Base-by-base conservation (phyloP, 1,284 basidiomycete species). In the Trichosporon coremiiforme region DNA sequence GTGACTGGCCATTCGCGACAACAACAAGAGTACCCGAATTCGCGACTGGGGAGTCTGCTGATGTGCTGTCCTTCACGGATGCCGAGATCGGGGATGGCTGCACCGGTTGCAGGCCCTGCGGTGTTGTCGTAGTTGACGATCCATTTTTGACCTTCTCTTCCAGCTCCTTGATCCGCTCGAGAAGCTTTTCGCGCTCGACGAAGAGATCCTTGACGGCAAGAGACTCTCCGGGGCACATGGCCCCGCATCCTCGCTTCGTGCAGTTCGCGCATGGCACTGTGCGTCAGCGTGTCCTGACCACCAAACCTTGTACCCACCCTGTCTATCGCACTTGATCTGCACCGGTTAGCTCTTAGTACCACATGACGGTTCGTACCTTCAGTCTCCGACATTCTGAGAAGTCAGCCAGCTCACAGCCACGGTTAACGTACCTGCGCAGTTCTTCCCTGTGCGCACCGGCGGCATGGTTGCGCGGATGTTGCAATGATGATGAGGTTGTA, bases 171-270 rank as follows among this genome's bases (percentile, higher is more conserved):
- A 60, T 57, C 20, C 41, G 33, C 31, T 67, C 66, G 2, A 67
- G 53, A 22, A 67, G 55, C 29, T 22, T 60, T 25, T 60, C 33
- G 22, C 66, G 66, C 25, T 67, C 55, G 17, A 13, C 20, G 66
- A 67, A 67, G 15, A 67, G 57, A 9, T 67, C 66, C 55, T 67
- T 67, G 36, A 67, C 53, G 41, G 55, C 53, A 25, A 67, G 57
- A 10, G 66, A 60, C 38, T 67, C 66, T 9, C 57, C 66, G 17
- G 66, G 66, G 25, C 66, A 67, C 53, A 67, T 50, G 55, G 53
- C 36, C 38, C 53, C 66, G 66, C 66, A 67, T 7, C 66, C 66
- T 22, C 66, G 66, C 8, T 57, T 55, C 22, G 57, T 45, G 47
- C 66, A 67, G 6, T 55, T 57, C 47, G 57, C 35, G 29, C 66